Evolutionary conservation across 345 rosid species (phyloP).

Genomic region (Lenwebbia sp.): DNA sequence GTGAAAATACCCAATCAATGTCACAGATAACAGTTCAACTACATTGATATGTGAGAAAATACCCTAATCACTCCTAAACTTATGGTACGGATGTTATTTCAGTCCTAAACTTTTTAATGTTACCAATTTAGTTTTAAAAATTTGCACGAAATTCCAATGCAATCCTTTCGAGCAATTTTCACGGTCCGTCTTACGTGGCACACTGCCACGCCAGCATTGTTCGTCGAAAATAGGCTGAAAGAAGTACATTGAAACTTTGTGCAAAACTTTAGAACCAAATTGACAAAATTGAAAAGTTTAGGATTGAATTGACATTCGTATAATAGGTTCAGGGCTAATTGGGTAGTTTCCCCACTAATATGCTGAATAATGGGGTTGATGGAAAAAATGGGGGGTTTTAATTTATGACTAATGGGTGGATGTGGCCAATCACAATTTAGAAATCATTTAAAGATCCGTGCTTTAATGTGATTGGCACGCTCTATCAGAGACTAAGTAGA

Average conservation of each 20-base stretch:
- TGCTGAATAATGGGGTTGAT: background rate
- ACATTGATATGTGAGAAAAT: fast-evolving
- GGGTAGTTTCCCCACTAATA: background rate
- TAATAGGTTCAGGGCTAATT: background rate
- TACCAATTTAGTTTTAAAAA: fast-evolving
- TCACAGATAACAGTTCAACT: background rate
- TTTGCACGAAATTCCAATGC: background rate
- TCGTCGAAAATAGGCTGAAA: too few relatives aligned
- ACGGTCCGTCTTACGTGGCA: background rate
- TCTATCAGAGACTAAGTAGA: background rate
- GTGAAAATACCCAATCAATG: background rate
- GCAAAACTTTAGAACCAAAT: background rate
- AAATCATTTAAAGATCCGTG: background rate
- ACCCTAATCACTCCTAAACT: background rate
- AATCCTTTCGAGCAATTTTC: background rate
- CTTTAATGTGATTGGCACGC: background rate
- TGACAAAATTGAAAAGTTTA: too few relatives aligned
- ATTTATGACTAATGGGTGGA: background rate
- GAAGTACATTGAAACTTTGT: background rate
- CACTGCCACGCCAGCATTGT: background rate
- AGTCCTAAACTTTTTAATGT: background rate
- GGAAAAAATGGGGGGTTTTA: background rate
- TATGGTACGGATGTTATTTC: background rate
- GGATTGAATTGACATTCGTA: background rate
- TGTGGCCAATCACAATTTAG: background rate